Evolutionary conservation across 805 yeast genomes (phyloP), one percentile per base, ranked within the genome.

Genomic region (Cyberlindnera euphorbiiphila): DNA sequence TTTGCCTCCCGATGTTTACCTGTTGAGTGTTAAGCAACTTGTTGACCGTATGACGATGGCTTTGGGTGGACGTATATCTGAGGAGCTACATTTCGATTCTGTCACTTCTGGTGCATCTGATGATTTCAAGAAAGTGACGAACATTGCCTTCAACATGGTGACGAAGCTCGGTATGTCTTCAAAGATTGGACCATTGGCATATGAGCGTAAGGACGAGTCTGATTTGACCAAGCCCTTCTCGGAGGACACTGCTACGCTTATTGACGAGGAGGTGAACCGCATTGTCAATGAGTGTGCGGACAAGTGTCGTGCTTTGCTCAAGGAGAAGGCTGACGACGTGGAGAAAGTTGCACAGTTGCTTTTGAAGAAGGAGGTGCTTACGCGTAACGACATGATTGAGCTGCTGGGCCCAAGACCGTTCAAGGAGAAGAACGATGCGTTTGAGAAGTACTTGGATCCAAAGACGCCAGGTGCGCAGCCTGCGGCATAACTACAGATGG

Each of bases 21-120:
- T 93, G 54, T 68, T 85, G 49, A 76, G 82, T 21, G 80, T 81
- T 41, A 72, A 78, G 46, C 96, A 93, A 61, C 74, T 89, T 45
- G 71, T 70, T 48, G 95, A 93, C 60, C 75, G 95, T 48, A 89
- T 93, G 95, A 78, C 88, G 19, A 94, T 93, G 98, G 84, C 97
- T 0, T 70, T 93, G 32, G 99, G 98, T 27, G 99, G 99, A 14
- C 76, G 99, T 52, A 97, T 93, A 14, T 79, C 94, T 25, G 99
- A 93, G 63, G 98, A 94, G 63, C 64, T 93, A 33, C 88, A 91
- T 59, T 93, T 93, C 57, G 72, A 77, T 14, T 78, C 89, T n/a
- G 95, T 93, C 9, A 89, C 98, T 6, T 80, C 94, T 39, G 98
- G 99, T 41, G 98, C 96, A 0, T 79, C 88, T 16, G 96, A 93